phyloP scores from a whole-genome alignment of 257 asterid species.

The Cruciata laevipes region DNA sequence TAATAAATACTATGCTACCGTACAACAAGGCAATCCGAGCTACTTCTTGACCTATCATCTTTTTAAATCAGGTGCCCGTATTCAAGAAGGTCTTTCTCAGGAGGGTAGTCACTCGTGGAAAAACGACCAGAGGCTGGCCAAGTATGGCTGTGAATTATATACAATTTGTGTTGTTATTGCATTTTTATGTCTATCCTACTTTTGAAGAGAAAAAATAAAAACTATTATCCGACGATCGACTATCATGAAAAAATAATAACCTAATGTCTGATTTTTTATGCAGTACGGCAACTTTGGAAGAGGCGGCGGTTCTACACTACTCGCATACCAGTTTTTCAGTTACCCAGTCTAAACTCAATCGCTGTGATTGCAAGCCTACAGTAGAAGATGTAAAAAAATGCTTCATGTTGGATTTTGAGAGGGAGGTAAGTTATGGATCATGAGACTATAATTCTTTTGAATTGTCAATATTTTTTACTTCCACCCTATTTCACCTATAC shows the following conservation, averaged over 20 bases:
- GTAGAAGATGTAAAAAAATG: slow-evolving; percentile 69
- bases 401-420: slow-evolving; percentile 75
- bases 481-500: neutral
- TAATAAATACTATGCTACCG: slow-evolving; percentile 44
- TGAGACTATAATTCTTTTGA: neutral
- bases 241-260: too few species aligned
- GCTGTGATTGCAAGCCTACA: slow-evolving; percentile 85
- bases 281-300: slow-evolving; percentile 51
- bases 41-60: slow-evolving; percentile 80
- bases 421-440: slow-evolving; percentile 55
- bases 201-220: too few species aligned
- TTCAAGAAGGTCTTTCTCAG: slow-evolving; percentile 78
- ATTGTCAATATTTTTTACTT: neutral
- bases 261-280: neutral
- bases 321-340: slow-evolving; percentile 77
- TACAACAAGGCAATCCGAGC: slow-evolving; percentile 67
- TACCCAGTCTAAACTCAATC: slow-evolving; percentile 71
- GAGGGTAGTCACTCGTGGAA: too few species aligned
- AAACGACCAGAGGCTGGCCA: too few species aligned
- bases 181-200: too few species aligned
- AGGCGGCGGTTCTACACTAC: slow-evolving; percentile 81
- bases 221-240: too few species aligned
- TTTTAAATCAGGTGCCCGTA: slow-evolving; percentile 72
- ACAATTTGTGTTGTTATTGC: neutral
- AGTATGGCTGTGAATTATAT: too few species aligned